A percentile compares a stretch with the other conserved stretches of the same genome.
Conservation (phyloP, 495 filamentous ascomycete species). For the Jackrogersella multiformis region DNA sequence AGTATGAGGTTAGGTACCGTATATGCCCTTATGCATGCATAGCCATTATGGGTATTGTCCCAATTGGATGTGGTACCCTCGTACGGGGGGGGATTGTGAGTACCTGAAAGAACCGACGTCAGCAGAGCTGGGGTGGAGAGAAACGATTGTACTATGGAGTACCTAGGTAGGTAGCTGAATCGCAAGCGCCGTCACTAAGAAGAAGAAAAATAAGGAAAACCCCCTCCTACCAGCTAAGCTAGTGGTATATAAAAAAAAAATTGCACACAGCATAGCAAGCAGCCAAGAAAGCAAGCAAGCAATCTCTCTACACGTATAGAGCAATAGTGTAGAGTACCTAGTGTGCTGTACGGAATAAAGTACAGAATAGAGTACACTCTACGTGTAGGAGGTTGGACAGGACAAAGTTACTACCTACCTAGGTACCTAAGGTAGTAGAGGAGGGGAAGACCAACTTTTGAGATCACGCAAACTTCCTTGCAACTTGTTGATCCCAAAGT, state of each 20-base stretch:
- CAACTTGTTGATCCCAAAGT: slow-evolving; percentile 19
- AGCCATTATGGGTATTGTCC: slow-evolving; percentile 14
- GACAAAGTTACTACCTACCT: slow-evolving; percentile 25
- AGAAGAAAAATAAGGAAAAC: neutral
- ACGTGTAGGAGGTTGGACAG: neutral
- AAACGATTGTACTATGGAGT: too few species aligned
- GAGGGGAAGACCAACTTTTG: slow-evolving; percentile 12
- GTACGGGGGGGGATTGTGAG: neutral
- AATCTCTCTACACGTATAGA: neutral
- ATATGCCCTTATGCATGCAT: slow-evolving; percentile 29
- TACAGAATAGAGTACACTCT: too few species aligned
- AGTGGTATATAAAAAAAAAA: neutral
- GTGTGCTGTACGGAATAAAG: neutral
- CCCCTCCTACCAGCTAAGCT: too few species aligned
- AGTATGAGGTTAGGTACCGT: slow-evolving; percentile 37
- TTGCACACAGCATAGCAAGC: neutral
- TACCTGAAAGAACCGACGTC: slow-evolving; percentile 10
- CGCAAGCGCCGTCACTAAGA: slow-evolving; percentile 28
- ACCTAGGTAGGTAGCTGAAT: slow-evolving; percentile 21
- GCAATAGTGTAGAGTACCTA: neutral
- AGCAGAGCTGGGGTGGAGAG: slow-evolving; percentile 8
- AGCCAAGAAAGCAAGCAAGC: too few species aligned
- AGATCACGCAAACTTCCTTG: slow-evolving; percentile 42
- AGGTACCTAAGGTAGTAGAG: neutral
- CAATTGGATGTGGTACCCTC: slow-evolving; percentile 12